A percentile compares a stretch with the other conserved stretches of the same genome.
phyloP scores from a whole-genome alignment of 768 basidiomycete species.

The Cystobasidium tubakii region DNA sequence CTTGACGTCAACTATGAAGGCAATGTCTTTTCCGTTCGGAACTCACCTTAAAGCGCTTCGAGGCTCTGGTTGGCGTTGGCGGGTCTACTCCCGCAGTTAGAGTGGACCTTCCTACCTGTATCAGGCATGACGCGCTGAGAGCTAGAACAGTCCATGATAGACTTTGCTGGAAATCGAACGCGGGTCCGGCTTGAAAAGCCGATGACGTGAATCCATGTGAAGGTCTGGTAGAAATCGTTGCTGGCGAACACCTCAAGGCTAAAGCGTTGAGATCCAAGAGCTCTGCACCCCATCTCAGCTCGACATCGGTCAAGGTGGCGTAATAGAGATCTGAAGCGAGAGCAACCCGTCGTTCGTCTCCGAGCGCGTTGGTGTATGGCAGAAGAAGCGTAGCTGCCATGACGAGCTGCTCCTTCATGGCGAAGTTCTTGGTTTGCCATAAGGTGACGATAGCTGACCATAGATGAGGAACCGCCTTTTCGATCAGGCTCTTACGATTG shows the following conservation, averaged over 20 bases:
- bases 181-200: conserved; percentile 68
- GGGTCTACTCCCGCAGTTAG: not conserved
- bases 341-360: not conserved
- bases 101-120: conserved; percentile 32
- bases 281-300: conserved; percentile 39
- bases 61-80: not conserved
- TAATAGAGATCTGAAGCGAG: conserved; percentile 38
- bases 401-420: conserved; percentile 71
- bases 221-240: conserved; percentile 44
- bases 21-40: not conserved
- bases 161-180: conserved; percentile 65
- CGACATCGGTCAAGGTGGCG: conserved; percentile 39
- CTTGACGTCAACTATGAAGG: not conserved
- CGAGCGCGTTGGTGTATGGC: not conserved
- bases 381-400: conserved; percentile 56
- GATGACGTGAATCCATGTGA: conserved; percentile 55
- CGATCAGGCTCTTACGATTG: conserved; percentile 62
- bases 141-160: conserved; percentile 72
- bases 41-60: not conserved
- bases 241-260: not conserved
- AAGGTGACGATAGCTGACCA: conserved; percentile 64
- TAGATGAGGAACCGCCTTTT: conserved; percentile 58
- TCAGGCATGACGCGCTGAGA: conserved; percentile 70
- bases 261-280: conserved; percentile 39
- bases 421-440: conserved; percentile 72